Evolutionary conservation across 129 eudicot species (phyloP).

Genomic region (Tagetes patula): DNA sequence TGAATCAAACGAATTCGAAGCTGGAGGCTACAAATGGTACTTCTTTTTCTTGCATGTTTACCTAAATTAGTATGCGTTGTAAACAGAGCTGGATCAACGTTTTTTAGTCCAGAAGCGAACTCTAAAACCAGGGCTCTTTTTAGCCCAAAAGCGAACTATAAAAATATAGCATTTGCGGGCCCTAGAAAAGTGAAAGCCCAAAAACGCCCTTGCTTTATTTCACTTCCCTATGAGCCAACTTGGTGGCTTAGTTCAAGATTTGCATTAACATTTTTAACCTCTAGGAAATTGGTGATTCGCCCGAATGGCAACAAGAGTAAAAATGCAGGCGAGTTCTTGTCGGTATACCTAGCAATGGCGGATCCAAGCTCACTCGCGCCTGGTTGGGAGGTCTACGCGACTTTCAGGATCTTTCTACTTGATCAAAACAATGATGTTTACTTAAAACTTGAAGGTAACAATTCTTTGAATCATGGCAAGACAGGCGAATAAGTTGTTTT

Average conservation of each 20-base stretch:
- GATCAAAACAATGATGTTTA: conserved; percentile 58
- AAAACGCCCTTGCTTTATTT: too few species aligned
- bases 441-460: conserved; percentile 54
- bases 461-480: background rate
- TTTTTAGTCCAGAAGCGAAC: too few species aligned
- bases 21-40: conserved; percentile 74
- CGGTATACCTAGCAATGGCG: conserved; percentile 48
- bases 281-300: conserved; percentile 57
- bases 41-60: background rate
- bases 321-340: conserved; percentile 41
- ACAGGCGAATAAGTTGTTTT: background rate
- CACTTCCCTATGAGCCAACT: too few species aligned
- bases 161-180: too few species aligned
- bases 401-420: conserved; percentile 49
- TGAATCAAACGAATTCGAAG: conserved; percentile 49
- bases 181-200: too few species aligned
- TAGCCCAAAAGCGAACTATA: too few species aligned
- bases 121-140: too few species aligned
- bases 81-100: too few species aligned
- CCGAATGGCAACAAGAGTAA: conserved; percentile 65
- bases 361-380: conserved; percentile 35
- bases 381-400: conserved; percentile 59
- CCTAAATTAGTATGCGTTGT: background rate
- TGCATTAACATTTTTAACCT: background rate
- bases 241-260: too few species aligned